Evolutionary conservation across 2,329 filamentous ascomycete genomes (phyloP).

Genomic region (Didymella glomerata): DNA sequence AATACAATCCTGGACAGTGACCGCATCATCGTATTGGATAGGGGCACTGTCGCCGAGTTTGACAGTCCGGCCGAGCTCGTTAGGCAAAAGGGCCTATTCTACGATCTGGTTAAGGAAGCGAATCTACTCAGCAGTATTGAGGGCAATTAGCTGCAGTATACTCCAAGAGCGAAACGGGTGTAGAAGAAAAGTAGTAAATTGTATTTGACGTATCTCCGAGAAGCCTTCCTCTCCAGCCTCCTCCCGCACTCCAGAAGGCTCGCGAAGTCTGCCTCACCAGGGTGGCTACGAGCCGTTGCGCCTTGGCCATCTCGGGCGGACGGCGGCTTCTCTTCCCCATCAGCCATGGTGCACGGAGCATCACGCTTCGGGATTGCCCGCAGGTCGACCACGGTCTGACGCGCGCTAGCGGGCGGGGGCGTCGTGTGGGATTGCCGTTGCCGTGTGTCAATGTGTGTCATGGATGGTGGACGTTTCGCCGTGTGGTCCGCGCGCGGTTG

Average conservation of each 20-base stretch:
- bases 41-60: constrained; percentile 90
- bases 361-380: constrained; percentile 18
- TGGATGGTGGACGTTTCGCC: constrained; percentile 8
- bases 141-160: constrained; percentile 1
- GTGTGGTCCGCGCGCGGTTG: not conserved
- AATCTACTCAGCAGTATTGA: constrained; percentile 66
- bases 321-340: constrained; percentile 13
- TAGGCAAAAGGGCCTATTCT: constrained; percentile 79
- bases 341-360: constrained; percentile 11
- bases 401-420: constrained; percentile 8
- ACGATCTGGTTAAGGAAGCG: constrained; percentile 89
- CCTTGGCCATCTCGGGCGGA: constrained; percentile 8
- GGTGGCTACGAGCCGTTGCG: constrained; percentile 13
- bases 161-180: not conserved
- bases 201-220: constrained; percentile 8
- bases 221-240: constrained; percentile 3
- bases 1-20: constrained; percentile 94
- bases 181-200: constrained; percentile 11
- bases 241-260: not conserved
- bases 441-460: constrained; percentile 7
- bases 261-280: not conserved
- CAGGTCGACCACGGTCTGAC: constrained; percentile 8
- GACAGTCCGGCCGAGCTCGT: constrained; percentile 84
- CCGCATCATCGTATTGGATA: constrained; percentile 91
- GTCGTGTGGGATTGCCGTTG: constrained; percentile 3